These are phyloP conservation scores for Hypoxylon intermedium DNA, from an alignment of 495 filamentous ascomycete species.

Conservation along the genomic window DNA sequence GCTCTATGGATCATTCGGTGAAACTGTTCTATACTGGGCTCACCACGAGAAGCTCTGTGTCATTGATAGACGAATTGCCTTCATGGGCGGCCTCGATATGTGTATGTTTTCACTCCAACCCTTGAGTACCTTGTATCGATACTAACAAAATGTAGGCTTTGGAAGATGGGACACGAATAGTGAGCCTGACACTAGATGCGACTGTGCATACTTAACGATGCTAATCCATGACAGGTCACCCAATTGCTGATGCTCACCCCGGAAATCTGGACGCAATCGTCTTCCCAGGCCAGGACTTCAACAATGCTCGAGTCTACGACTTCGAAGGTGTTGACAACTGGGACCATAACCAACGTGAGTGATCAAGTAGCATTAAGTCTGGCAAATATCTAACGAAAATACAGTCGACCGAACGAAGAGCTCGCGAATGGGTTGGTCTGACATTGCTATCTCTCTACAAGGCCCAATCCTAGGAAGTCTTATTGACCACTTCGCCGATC, in stretches of 20 bases:
- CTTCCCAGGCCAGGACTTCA: slow-evolving; percentile 94
- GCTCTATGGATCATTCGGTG: slow-evolving; percentile 80
- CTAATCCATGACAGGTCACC: slow-evolving; percentile 63
- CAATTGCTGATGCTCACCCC: slow-evolving; percentile 86
- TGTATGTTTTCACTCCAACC: slow-evolving; percentile 46
- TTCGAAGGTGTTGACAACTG: slow-evolving; percentile 85
- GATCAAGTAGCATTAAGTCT: neutral
- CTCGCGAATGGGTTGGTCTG: slow-evolving; percentile 94
- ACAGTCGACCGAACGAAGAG: slow-evolving; percentile 74
- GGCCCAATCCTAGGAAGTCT: slow-evolving; percentile 83
- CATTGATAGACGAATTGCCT: slow-evolving; percentile 79
- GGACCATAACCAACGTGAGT: slow-evolving; percentile 77
- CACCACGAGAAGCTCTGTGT: slow-evolving; percentile 95
- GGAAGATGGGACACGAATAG: slow-evolving; percentile 68
- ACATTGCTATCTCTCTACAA: slow-evolving; percentile 81
- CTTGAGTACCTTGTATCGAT: neutral
- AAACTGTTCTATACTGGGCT: slow-evolving; percentile 89
- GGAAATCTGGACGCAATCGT: slow-evolving; percentile 73
- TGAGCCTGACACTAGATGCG: slow-evolving; percentile 23
- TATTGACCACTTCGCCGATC: slow-evolving; percentile 77
- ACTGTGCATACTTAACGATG: neutral
- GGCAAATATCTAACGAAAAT: slow-evolving; percentile 26
- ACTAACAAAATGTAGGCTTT: slow-evolving; percentile 54
- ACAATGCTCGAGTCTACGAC: slow-evolving; percentile 87
- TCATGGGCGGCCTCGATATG: slow-evolving; percentile 86